Percentiles rank a stretch among this genome's conserved stretches.
Conservation (phyloP, 495 filamentous ascomycete genomes). For the Aspergillus haitiensis region DNA sequence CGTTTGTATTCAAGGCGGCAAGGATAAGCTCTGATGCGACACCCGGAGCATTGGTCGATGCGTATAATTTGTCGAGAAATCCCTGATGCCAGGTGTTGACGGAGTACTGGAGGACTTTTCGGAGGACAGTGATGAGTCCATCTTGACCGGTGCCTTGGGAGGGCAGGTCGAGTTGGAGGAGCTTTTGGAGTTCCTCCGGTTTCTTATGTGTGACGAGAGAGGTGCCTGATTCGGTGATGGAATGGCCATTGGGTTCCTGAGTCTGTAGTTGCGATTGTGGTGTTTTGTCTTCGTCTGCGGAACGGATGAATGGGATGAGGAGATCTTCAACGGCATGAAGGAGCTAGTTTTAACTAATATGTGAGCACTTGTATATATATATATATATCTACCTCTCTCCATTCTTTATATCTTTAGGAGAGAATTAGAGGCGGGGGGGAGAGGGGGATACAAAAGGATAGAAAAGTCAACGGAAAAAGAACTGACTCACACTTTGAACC, state of each 20-base stretch:
- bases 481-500: slow-evolving; percentile 44
- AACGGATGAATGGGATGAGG: slow-evolving; percentile 74
- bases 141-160: slow-evolving; percentile 64
- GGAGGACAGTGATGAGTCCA: slow-evolving; percentile 64
- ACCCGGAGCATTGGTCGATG: slow-evolving; percentile 80
- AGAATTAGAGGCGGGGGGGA: not conserved
- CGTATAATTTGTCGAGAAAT: slow-evolving; percentile 91
- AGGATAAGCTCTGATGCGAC: slow-evolving; percentile 81
- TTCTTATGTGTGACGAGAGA: slow-evolving; percentile 67
- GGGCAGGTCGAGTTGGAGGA: slow-evolving; percentile 68
- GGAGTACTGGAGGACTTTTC: slow-evolving; percentile 70
- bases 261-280: slow-evolving; percentile 28
- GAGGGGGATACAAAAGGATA: slow-evolving; percentile 5
- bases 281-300: slow-evolving; percentile 68
- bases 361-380: too few species aligned
- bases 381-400: slow-evolving; percentile 13
- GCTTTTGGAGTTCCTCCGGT: slow-evolving; percentile 65
- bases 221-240: slow-evolving; percentile 48
- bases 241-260: slow-evolving; percentile 38
- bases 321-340: slow-evolving; percentile 70
- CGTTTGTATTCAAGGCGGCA: slow-evolving; percentile 81
- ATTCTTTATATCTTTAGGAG: not conserved
- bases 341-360: slow-evolving; percentile 50
- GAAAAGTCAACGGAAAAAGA: not conserved
- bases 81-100: slow-evolving; percentile 98